phyloP scores from a whole-genome alignment of 2,329 filamentous ascomycete genomes.

The Ophiostoma tasmaniense region DNA sequence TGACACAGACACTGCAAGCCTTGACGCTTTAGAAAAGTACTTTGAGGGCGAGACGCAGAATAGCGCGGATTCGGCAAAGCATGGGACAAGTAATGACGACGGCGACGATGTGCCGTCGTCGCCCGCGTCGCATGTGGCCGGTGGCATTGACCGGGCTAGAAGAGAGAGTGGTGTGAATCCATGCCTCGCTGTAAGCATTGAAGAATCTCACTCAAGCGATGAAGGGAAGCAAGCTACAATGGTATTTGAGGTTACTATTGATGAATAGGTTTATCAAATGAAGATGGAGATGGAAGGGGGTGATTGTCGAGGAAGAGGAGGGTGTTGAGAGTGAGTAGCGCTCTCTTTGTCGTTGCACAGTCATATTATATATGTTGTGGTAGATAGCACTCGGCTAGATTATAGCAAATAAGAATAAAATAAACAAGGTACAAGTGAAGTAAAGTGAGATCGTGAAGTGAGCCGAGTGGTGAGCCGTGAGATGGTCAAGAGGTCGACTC shows the following conservation, averaged over 20 bases:
- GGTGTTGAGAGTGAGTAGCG: neutral
- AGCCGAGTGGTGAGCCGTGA: too few species aligned
- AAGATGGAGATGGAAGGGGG: too few species aligned
- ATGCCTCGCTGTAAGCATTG: neutral
- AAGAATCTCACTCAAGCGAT: neutral
- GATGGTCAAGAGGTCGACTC: too few species aligned
- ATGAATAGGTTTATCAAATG: too few species aligned
- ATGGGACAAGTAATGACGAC: neutral
- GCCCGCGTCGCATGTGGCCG: neutral
- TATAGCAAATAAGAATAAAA: too few species aligned
- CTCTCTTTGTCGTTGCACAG: neutral
- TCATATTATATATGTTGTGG: neutral
- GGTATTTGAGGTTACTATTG: neutral
- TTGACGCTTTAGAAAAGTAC: neutral
- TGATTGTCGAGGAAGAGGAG: neutral
- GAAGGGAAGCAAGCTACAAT: neutral
- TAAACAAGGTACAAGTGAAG: neutral
- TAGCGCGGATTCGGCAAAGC: too few species aligned
- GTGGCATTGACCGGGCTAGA: neutral
- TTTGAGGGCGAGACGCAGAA: neutral
- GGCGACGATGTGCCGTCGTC: neutral
- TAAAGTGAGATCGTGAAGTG: neutral
- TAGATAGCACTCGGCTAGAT: neutral
- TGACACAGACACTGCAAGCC: neutral
- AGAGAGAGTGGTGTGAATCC: neutral